A percentile compares a stretch with the other conserved stretches of the same genome.
Evolutionary conservation across 2,329 filamentous ascomycete species (phyloP).

Genomic region (Sporothrix pseudoabietina): DNA sequence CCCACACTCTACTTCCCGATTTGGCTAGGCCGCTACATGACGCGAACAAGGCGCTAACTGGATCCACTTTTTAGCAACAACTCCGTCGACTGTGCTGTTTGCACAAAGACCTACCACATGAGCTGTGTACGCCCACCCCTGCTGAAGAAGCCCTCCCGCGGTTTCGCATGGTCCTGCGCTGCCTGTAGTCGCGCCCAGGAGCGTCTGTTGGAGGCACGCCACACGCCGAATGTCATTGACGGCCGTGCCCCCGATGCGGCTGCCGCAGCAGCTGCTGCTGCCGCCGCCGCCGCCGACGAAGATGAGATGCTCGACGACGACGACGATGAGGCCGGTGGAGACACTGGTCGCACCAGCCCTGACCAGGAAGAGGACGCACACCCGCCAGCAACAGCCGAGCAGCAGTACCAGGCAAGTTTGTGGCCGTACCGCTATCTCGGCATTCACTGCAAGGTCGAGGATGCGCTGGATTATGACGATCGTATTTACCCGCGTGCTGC

Average conservation of each 20-base stretch:
- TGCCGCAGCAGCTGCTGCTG: not conserved
- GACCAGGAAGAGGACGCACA: constrained; percentile 59
- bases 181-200: constrained; percentile 96
- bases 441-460: constrained; percentile 92
- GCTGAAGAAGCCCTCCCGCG: constrained; percentile 92
- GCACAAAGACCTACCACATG: constrained; percentile 96
- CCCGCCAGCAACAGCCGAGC: constrained; percentile 72
- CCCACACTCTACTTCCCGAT: constrained; percentile 31
- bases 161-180: constrained; percentile 97
- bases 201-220: constrained; percentile 83
- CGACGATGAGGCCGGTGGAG: constrained; percentile 68
- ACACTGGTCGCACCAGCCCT: constrained; percentile 66
- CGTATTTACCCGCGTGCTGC: constrained; percentile 95
- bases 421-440: constrained; percentile 97
- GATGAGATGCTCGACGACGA: constrained; percentile 69
- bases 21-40: constrained; percentile 30
- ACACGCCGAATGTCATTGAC: constrained; percentile 73
- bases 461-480: constrained; percentile 95
- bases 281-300: constrained; percentile 61
- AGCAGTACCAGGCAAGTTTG: constrained; percentile 87
- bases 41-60: constrained; percentile 34
- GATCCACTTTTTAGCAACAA: constrained; percentile 64
- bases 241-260: constrained; percentile 59
- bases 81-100: constrained; percentile 96
- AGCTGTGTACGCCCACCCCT: constrained; percentile 91